phyloP scores from a whole-genome alignment of 225 moss, liverwort and hornwort genomes.

The Sphagnum contortum region DNA sequence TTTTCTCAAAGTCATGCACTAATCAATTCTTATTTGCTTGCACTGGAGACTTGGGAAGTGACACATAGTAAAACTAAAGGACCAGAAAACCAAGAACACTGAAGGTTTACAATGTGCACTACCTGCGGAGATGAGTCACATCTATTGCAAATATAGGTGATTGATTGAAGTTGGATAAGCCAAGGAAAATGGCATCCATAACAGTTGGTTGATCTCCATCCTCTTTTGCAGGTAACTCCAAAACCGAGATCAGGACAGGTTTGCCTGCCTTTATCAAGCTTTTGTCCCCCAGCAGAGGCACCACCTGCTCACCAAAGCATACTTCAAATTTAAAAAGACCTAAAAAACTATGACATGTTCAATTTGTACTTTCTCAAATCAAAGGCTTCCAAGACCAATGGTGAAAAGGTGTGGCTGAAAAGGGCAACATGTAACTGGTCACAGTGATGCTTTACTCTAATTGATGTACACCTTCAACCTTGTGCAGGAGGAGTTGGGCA shows the following conservation, averaged over 20 bases:
- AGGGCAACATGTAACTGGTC: too few species aligned
- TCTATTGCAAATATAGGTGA: constrained; percentile 71
- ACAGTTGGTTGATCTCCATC: constrained; percentile 23
- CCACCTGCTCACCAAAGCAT: constrained; percentile 30
- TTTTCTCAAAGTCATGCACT: too few species aligned
- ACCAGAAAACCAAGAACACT: too few species aligned
- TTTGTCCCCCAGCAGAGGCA: constrained; percentile 52
- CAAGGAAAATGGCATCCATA: constrained; percentile 60
- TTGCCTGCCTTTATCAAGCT: constrained; percentile 65
- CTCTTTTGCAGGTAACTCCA: constrained; percentile 30
- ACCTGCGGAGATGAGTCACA: constrained; percentile 46
- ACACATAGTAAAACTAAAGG: too few species aligned
- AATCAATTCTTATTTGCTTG: too few species aligned
- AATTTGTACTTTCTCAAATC: neutral
- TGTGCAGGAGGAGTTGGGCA: too few species aligned
- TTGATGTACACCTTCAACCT: too few species aligned
- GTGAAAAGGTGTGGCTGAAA: too few species aligned
- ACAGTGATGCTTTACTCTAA: too few species aligned
- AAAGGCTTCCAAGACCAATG: too few species aligned
- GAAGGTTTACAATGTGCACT: neutral
- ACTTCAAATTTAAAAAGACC: neutral
- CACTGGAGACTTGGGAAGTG: too few species aligned
- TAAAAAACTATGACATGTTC: neutral
- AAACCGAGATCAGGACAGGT: constrained; percentile 49
- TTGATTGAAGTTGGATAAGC: constrained; percentile 45